Base-by-base conservation (phyloP, 2,329 filamentous ascomycete genomes). In the Dryadomyces sulphureus region DNA sequence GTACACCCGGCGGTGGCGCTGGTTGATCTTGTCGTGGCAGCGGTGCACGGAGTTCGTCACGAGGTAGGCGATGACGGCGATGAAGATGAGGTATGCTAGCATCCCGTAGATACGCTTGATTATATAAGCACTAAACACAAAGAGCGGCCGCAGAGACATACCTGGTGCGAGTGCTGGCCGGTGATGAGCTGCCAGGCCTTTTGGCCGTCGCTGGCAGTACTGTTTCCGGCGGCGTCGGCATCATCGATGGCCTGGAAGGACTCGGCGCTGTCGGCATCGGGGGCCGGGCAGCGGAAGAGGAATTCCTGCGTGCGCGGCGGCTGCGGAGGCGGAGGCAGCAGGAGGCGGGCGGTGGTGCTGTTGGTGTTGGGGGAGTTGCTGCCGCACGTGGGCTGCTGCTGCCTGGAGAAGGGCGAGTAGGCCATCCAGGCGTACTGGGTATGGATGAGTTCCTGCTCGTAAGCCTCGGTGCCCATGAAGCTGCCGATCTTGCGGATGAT, bases 401-500 rank as follows among this genome's bases (percentile, higher is more conserved):
- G n/a, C n/a, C n/a, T n/a, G n/a, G n/a, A 24, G 17, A 27, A 25
- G 21, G 24, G n/a, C n/a, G 24, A 25, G 25, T 41, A 41, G n/a
- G n/a, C 19, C 19, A 34, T 27, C 41, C 41, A 42, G 19, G 27
- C 16, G 39, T 41, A 24, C 24, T 30, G 21, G 39, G 19, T 19
- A 9, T 22, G 32, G 32, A 24, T 36, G 14, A 2, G 30, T 2
- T 6, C 41, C 3, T 40, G 27, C 1, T 8, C 25, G 24, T 19
- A 7, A 12, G 24, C 34, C 14, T 25, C n/a, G n/a, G 17, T 9
- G 40, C 30, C 40, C 38, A 24, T 38, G 40, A 43, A 14, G n/a
- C 17, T 34, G 34, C 22, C 35, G 34, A 45, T 47, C 14, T 30
- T 25, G 40, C 20, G 24, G 38, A 62, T 59, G 41, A 69, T 54